phyloP scores from a whole-genome alignment of 345 rosid genomes.

The Salix exigua region DNA sequence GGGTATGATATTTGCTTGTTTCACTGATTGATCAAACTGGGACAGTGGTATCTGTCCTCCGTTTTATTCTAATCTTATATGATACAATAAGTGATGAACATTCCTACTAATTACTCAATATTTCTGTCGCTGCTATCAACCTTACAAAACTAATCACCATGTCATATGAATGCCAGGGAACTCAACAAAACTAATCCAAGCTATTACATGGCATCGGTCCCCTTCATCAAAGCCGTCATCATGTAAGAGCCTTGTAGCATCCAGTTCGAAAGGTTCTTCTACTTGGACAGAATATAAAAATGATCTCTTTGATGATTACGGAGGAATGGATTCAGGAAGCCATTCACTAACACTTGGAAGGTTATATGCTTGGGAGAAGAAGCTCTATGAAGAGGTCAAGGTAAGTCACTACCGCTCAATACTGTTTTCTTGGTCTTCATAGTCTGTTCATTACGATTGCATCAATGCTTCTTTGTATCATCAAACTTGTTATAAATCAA shows the following conservation, averaged over 20 bases:
- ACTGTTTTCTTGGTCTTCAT: not conserved
- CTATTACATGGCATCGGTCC: conserved; percentile 60
- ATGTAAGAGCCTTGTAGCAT: conserved; percentile 64
- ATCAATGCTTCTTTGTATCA: not conserved
- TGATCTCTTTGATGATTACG: conserved; percentile 59
- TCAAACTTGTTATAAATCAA: not conserved
- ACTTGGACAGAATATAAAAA: conserved; percentile 53
- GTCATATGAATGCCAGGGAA: conserved; percentile 42
- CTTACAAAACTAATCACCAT: not conserved
- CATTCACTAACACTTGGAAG: conserved; percentile 61
- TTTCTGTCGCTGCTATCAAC: not conserved
- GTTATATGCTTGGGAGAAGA: conserved; percentile 76
- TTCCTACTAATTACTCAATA: not conserved
- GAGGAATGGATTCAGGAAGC: conserved; percentile 75
- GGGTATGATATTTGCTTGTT: conserved; percentile 1
- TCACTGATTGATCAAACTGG: not conserved
- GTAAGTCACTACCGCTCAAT: conserved; percentile 15
- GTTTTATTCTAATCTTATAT: not conserved
- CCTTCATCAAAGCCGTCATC: conserved; percentile 47
- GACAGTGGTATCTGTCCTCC: not conserved
- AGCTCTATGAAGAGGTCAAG: conserved; percentile 72
- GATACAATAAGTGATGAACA: not conserved
- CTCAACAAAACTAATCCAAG: conserved; percentile 52
- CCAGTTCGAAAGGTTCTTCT: conserved; percentile 45
- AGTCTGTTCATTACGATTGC: not conserved